These are phyloP conservation scores for Gynochthodes officinalis DNA, from an alignment of 257 asterid genomes.

Conservation along the genomic window DNA sequence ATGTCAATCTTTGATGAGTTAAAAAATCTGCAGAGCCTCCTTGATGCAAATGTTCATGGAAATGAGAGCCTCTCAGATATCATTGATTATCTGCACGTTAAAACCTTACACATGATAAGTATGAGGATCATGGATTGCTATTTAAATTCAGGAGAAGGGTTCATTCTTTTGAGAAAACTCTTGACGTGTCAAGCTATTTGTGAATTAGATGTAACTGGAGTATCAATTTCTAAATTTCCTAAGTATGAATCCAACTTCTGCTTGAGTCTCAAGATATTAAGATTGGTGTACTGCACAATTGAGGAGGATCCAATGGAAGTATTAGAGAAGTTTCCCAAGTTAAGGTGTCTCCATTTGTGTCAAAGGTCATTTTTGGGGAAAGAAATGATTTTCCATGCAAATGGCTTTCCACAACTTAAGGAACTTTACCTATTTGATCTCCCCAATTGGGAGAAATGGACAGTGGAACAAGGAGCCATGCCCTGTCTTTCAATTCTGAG, in stretches of 20 bases:
- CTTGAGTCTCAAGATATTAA: background rate
- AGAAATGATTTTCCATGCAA: slow-evolving; percentile 4
- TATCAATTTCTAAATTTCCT: background rate
- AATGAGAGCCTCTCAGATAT: background rate
- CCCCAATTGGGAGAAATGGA: slow-evolving; percentile 4
- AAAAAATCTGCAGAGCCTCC: slow-evolving; percentile 2
- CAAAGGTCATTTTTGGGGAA: background rate
- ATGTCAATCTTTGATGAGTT: background rate
- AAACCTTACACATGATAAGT: background rate
- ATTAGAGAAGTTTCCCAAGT: slow-evolving; percentile 14
- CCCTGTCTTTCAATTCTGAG: background rate
- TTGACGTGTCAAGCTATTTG: background rate
- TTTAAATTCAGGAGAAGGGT: background rate
- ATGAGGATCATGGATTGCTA: background rate
- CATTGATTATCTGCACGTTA: background rate
- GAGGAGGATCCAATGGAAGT: slow-evolving; percentile 1
- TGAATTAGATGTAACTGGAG: background rate
- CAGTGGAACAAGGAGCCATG: slow-evolving; percentile 23
- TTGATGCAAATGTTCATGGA: background rate
- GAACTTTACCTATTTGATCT: fast-evolving
- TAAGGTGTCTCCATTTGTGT: background rate
- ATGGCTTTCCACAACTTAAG: slow-evolving; percentile 20
- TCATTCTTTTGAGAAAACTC: background rate
- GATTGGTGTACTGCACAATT: background rate
- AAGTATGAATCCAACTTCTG: background rate